These are phyloP conservation scores for Pythium apleroticum DNA, from an alignment of 352 stramenopile genomes.

Conservation along the genomic window DNA sequence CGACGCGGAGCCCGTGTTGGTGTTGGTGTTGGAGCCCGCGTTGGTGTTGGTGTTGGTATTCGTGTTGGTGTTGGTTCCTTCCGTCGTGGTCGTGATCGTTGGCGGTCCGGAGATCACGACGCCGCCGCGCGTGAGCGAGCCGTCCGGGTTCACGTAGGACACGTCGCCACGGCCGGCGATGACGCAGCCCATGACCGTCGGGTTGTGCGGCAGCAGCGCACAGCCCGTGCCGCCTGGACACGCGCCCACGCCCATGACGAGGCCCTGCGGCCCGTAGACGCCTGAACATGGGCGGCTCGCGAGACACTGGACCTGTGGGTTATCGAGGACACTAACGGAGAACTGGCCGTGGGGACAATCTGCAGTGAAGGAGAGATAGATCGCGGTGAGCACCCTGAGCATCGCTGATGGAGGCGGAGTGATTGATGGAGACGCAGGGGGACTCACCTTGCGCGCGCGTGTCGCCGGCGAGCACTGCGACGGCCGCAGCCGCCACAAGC, in stretches of 20 bases:
- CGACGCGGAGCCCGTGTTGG: slow-evolving; percentile 27
- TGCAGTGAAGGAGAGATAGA: slow-evolving; percentile 28
- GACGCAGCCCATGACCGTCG: slow-evolving; percentile 71
- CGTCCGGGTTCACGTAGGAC: slow-evolving; percentile 72
- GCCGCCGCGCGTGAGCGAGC: slow-evolving; percentile 53
- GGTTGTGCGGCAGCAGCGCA: slow-evolving; percentile 53
- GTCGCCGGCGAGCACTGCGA: slow-evolving; percentile 9
- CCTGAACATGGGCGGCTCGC: slow-evolving; percentile 55
- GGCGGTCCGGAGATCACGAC: slow-evolving; percentile 29
- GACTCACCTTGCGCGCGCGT: slow-evolving; percentile 24
- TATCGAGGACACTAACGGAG: slow-evolving; percentile 68
- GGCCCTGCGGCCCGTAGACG: slow-evolving; percentile 47
- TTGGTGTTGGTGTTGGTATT: slow-evolving; percentile 29
- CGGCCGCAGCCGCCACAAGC: slow-evolving; percentile 15
- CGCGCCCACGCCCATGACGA: slow-evolving; percentile 48
- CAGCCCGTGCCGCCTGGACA: slow-evolving; percentile 57
- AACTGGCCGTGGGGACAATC: slow-evolving; percentile 46
- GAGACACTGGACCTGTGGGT: slow-evolving; percentile 52
- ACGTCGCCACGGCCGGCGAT: slow-evolving; percentile 46
- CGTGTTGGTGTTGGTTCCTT: neutral
- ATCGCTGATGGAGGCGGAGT: slow-evolving; percentile 6
- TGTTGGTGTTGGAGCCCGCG: slow-evolving; percentile 29
- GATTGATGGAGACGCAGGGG: neutral
- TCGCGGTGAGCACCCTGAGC: slow-evolving; percentile 11
- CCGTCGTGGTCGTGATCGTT: slow-evolving; percentile 10